Percentiles rank a stretch among this genome's conserved stretches.
phyloP scores from a whole-genome alignment of 306 rosid genomes.

The Oemleria cerasiformis region DNA sequence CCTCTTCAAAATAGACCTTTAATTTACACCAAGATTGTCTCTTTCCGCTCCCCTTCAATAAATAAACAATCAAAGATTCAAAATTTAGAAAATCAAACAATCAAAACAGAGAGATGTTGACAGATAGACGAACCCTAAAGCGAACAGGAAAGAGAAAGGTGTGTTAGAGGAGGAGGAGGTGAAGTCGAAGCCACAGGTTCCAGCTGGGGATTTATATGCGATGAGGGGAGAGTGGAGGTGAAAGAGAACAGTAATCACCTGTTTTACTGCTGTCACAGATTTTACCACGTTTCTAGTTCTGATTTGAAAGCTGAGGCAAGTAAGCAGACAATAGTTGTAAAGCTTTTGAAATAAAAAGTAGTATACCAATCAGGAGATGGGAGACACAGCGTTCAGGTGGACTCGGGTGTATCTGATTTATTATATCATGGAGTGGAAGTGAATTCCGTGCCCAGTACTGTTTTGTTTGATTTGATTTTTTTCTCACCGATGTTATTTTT shows the following conservation, averaged over 20 bases:
- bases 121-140: slow-evolving; percentile 20
- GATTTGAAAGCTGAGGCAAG: neutral
- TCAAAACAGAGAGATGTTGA: neutral
- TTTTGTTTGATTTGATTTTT: neutral
- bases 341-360: neutral
- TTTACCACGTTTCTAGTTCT: neutral
- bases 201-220: slow-evolving; percentile 1
- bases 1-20: neutral
- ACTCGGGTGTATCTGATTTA: neutral
- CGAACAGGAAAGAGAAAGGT: slow-evolving; percentile 18
- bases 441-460: neutral
- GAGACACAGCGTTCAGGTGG: neutral
- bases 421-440: neutral
- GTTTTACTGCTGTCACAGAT: neutral
- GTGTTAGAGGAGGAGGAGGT: slow-evolving; percentile 23
- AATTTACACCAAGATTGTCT: neutral
- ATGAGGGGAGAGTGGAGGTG: neutral
- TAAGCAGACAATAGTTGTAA: neutral
- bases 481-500: neutral
- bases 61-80: neutral
- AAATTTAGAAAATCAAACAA: neutral
- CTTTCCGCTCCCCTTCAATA: slow-evolving; percentile 8
- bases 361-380: neutral
- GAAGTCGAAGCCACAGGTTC: neutral
- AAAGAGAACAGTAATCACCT: neutral